phyloP scores from a whole-genome alignment of 1,284 basidiomycete species.

The Ceratobasidium sp. region DNA sequence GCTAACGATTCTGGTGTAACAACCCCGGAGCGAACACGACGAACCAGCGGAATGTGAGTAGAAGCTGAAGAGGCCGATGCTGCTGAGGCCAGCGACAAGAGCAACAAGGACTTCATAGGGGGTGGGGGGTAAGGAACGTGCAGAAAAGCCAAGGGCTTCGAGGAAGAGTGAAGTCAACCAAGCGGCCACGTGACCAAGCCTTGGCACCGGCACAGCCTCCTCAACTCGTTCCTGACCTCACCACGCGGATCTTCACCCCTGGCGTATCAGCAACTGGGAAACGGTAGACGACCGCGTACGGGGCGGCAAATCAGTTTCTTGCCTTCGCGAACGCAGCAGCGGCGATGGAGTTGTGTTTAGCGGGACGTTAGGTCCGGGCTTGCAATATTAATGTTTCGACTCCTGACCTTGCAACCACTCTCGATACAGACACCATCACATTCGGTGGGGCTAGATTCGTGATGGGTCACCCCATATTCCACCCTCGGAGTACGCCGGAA shows the following conservation, averaged over 20 bases:
- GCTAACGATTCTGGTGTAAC: conserved; percentile 30
- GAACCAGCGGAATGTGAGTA: conserved; percentile 30
- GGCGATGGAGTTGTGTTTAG: conserved; percentile 22
- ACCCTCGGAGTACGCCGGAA: conserved; percentile 25
- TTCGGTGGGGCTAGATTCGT: conserved; percentile 32
- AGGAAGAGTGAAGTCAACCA: conserved; percentile 3
- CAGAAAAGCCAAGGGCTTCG: not conserved
- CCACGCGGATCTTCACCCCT: conserved; percentile 24
- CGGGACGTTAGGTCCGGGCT: conserved; percentile 34
- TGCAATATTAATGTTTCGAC: not conserved
- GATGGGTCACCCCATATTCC: conserved; percentile 1
- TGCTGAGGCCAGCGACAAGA: conserved; percentile 25
- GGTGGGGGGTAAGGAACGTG: not conserved
- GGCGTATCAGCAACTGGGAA: conserved; percentile 22
- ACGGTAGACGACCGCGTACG: conserved; percentile 39
- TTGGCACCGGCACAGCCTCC: not conserved
- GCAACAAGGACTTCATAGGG: conserved; percentile 20
- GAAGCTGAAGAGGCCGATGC: conserved; percentile 31
- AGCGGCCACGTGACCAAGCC: not conserved
- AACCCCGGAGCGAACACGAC: conserved; percentile 21
- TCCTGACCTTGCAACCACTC: not conserved
- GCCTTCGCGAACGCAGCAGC: not conserved
- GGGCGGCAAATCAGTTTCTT: conserved; percentile 26
- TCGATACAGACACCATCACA: conserved; percentile 15
- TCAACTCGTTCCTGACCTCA: not conserved